Conservation (phyloP, 768 basidiomycete species). For the Rhodotorula kratochvilovae region DNA sequence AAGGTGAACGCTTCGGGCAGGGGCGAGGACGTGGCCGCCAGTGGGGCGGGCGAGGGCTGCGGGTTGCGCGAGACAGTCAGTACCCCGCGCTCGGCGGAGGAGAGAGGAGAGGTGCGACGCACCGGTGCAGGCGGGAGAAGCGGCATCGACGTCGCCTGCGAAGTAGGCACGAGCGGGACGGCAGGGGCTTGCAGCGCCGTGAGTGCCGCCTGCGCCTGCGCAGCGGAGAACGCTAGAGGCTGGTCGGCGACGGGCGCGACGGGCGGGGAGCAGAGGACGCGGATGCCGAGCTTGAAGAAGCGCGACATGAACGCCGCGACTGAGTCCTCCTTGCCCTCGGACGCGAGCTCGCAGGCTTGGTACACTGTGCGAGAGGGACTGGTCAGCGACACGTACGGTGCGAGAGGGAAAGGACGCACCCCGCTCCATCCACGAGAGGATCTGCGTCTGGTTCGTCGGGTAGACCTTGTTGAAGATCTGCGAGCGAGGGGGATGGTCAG, state of each 20-base stretch:
- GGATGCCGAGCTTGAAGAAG: constrained; percentile 31
- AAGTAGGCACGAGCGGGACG: too few relatives aligned
- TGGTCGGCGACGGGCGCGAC: too few relatives aligned
- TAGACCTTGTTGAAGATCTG: constrained; percentile 11
- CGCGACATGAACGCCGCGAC: constrained; percentile 34
- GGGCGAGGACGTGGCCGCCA: not conserved
- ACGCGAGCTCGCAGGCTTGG: constrained; percentile 25
- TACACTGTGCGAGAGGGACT: constrained; percentile 3
- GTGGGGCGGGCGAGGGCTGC: not conserved
- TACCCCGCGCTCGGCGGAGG: too few relatives aligned
- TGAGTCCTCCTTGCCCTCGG: constrained; percentile 10
- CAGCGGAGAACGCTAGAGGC: not conserved
- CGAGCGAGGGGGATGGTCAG: too few relatives aligned
- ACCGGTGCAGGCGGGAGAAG: not conserved
- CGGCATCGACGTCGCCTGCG: too few relatives aligned
- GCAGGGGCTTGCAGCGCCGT: not conserved
- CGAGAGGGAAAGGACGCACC: not conserved
- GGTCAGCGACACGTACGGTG: not conserved
- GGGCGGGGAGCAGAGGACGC: constrained; percentile 16
- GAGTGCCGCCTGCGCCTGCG: not conserved
- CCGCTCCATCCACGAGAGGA: constrained; percentile 9
- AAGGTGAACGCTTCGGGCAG: not conserved
- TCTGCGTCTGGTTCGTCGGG: constrained; percentile 7
- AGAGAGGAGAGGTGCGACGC: not conserved
- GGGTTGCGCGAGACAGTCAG: not conserved